Base-by-base conservation (phyloP, 2,329 filamentous ascomycete species). In the Fusarium praegraminearum region DNA sequence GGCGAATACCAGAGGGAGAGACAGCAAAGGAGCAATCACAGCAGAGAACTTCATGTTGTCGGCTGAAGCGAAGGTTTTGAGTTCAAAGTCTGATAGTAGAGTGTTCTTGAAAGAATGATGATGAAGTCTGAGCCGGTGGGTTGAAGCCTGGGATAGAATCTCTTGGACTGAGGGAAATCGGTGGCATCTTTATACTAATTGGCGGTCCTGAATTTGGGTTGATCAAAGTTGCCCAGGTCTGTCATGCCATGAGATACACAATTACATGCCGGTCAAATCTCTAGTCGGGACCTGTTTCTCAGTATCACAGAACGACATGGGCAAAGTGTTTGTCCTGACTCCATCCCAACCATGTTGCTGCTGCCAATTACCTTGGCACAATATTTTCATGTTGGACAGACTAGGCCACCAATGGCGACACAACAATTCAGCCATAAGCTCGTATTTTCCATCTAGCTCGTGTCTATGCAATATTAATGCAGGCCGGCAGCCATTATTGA, bases 401-500 rank as follows among this genome's bases (percentile, higher is more conserved):
- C 16, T 15, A 30, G 52, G 41, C 54, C 43, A 20, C 61, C 62
- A 65, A 56, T 67, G 16, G 35, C 11, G 24, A 41, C 11, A 40
- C n/a, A 16, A 4, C 20, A 10, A 7, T 12, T 62, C 46, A 69
- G 66, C 66, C 66, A 66, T 69, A 69, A 69, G 65, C 66, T 69
- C 65, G 61, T 69, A 69, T 69, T 35, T 68, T 65, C 57, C 43
- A 11, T 59, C 26, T 24, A 54, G 57, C 65, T 51, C 65, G 65
- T 68, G 65, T 65, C 58, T 38, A 60, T 68, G 65, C 64, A 68
- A 24, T 62, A 36, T 65, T 35, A 62, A 67, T 67, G 62, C 64
- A 67, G 62, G 57, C 32, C 56, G 66, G 52, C 55, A 57, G 36
- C 43, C 51, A 32, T 53, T 62, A 45, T 77, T 76, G 54, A 77